Evolutionary conservation across 192 early-diverging fungal genomes (phyloP).

Genomic region (Coemansia pectinata): DNA sequence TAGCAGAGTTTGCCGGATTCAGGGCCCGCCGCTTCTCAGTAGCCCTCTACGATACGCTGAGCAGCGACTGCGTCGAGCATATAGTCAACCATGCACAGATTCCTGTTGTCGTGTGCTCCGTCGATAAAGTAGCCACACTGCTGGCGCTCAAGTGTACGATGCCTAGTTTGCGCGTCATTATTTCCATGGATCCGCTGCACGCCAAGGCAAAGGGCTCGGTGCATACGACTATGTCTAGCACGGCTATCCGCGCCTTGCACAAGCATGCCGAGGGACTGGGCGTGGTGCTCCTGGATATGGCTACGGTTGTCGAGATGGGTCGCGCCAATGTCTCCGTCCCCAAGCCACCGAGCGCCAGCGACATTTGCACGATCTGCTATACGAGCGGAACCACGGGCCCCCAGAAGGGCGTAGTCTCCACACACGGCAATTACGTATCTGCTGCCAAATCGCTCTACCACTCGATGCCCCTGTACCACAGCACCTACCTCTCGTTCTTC

Average conservation of each 20-base stretch:
- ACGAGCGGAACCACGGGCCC: slow-evolving; percentile 83
- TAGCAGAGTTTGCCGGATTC: slow-evolving; percentile 65
- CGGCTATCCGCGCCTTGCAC: slow-evolving; percentile 15
- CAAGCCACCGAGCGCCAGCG: slow-evolving; percentile 61
- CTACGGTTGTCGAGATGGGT: slow-evolving; percentile 60
- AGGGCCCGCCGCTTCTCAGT: slow-evolving; percentile 64
- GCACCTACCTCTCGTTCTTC: slow-evolving; percentile 69
- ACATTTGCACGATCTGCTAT: slow-evolving; percentile 73
- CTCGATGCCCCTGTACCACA: slow-evolving; percentile 19
- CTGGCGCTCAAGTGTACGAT: slow-evolving; percentile 57
- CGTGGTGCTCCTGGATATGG: slow-evolving; percentile 59
- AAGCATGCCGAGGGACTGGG: slow-evolving; percentile 64
- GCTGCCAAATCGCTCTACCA: slow-evolving; percentile 25
- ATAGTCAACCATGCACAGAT: slow-evolving; percentile 80
- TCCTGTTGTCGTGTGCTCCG: slow-evolving; percentile 62
- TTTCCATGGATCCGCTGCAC: slow-evolving; percentile 69
- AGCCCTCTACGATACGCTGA: slow-evolving; percentile 87
- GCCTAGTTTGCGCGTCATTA: slow-evolving; percentile 65
- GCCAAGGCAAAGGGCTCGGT: neutral
- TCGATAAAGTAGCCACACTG: slow-evolving; percentile 58
- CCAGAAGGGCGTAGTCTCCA: slow-evolving; percentile 70
- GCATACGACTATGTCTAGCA: slow-evolving; percentile 12
- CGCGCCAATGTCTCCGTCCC: slow-evolving; percentile 54
- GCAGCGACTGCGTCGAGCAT: slow-evolving; percentile 72
- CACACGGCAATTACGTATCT: slow-evolving; percentile 65